Percentiles rank a stretch among this genome's conserved stretches.
phyloP scores from a whole-genome alignment of 1,139 yeast genomes.

The Sugiyamaella pinicola region DNA sequence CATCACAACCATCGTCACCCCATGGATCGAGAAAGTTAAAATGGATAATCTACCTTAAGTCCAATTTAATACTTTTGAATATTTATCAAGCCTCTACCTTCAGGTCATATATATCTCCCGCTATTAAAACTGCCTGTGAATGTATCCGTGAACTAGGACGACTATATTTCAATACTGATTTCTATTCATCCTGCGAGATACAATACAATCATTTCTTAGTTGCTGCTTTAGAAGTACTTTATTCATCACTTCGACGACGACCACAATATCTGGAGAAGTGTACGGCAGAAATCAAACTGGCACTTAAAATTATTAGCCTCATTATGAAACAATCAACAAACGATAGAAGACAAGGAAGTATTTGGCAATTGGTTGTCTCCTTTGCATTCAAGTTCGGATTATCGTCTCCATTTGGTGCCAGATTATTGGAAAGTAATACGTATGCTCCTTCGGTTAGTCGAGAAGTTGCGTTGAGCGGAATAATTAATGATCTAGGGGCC shows the following conservation, averaged over 20 bases:
- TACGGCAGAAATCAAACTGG: constrained; percentile 27
- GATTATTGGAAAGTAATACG: constrained; percentile 5
- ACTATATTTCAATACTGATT: constrained; percentile 31
- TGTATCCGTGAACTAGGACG: constrained; percentile 34
- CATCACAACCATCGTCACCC: constrained; percentile 23
- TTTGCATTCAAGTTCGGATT: constrained; percentile 31
- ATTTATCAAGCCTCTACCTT: constrained; percentile 25
- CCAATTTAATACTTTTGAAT: constrained; percentile 31
- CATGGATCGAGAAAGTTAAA: constrained; percentile 31
- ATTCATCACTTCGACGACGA: constrained; percentile 30
- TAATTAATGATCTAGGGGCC: constrained; percentile 13
- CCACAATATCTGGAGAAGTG: constrained; percentile 26
- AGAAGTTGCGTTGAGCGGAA: constrained; percentile 5
- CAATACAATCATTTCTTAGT: constrained; percentile 37
- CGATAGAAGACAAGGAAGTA: constrained; percentile 27
- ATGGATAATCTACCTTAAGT: constrained; percentile 30
- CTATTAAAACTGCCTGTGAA: constrained; percentile 34
- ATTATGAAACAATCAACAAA: constrained; percentile 23
- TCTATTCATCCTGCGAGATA: constrained; percentile 33
- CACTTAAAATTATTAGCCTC: constrained; percentile 26
- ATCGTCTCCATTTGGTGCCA: constrained; percentile 21
- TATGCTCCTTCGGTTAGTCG: not conserved
- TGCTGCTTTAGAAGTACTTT: constrained; percentile 35
- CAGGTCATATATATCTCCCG: constrained; percentile 29
- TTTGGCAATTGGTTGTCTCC: constrained; percentile 29